Evolutionary conservation across 208 protist species (phyloP), one percentile per base, ranked within the genome.

Genomic region (Trypanosoma melophagium): DNA sequence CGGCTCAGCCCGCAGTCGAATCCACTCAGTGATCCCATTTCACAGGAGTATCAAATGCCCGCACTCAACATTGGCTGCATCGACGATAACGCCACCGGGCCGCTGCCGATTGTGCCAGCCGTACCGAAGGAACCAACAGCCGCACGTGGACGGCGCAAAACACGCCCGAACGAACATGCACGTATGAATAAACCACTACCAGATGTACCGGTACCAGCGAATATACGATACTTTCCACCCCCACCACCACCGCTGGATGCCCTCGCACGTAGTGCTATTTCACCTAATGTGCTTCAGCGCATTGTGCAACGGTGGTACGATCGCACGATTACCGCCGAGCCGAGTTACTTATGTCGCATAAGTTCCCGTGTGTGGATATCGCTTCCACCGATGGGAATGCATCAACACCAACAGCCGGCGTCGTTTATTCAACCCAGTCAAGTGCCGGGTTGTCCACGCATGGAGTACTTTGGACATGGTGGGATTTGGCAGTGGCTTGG

Each of bases 261-360:
- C 54, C 22, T 71, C 1, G 28, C 8, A 4, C 2, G 16, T 14
- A 3, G 25, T 9, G 25, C 44, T 40, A 22, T 74, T 19, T 44
- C 60, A 4, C 31, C 22, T 1, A 54, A 66, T 21, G 31, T 40
- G 12, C n/a, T 74, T 7, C 21, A 60, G 16, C 58, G 44, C 14
- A 58, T 62, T 16, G 60, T 54, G 16, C 25, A 74, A 54, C 73
- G 83, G 0, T 89, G 83, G 83, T 89, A 89, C 64, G 69, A 75
- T 21, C 79, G 83, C 50, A 59, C 67, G 8, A 52, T 83, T 7
- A 76, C 71, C 5, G 71, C 71, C 21, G 83, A 89, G 63, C 65
- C 25, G 21, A 76, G 75, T 60, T 81, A 84, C 61, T 38, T 42
- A 1, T n/a, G 28, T 38, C 69, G 69, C 19, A 50, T 63, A 47